Evolutionary conservation across 768 basidiomycete genomes (phyloP), one percentile per base, ranked within the genome.

Genomic region (Pleurotus tuber-regium): DNA sequence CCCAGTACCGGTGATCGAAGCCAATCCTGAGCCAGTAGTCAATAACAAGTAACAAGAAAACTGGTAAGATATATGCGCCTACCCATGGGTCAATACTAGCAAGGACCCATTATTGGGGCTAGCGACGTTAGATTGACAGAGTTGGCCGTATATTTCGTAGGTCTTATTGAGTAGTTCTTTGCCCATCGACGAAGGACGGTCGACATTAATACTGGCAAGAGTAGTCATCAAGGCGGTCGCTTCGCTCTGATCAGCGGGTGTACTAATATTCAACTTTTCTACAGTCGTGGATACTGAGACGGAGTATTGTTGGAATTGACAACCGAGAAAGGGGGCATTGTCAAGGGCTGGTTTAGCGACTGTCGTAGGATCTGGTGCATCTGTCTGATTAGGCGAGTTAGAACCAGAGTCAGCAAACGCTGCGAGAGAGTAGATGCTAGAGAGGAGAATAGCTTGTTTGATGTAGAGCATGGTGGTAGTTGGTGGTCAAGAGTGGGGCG

Each of bases 1-100:
- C 57, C 59, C 61, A 64, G 49, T 64, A 62, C 10, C 49, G 52
- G 54, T 64, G 61, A 29, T 61, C 63, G 39, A 58, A 62, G 6
- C 56, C 56, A 38, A 59, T 50, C 1, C 63, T 64, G n/a, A n/a
- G n/a, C n/a, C n/a, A n/a, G n/a, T n/a, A n/a, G n/a, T n/a, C n/a
- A n/a, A n/a, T n/a, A n/a, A n/a, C n/a, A n/a, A n/a, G n/a, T n/a
- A n/a, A 16, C 1, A 33, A 21, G 18, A 19, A 43, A 31, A 25
- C 40, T 8, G 18, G 26, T 21, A 2, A 28, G 21, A 4, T n/a
- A 26, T 10, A 39, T 11, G 11, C 24, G 30, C 54, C 4, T 50
- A 64, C 63, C 59, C 63, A 47, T 64, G 63, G 4, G 41, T 42
- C 6, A 64, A 35, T 2, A 59, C 54, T 23, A 62, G 53, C 35